phyloP scores from a whole-genome alignment of 2,329 filamentous ascomycete species.

The Nothophaeocryptopus gaeumannii region DNA sequence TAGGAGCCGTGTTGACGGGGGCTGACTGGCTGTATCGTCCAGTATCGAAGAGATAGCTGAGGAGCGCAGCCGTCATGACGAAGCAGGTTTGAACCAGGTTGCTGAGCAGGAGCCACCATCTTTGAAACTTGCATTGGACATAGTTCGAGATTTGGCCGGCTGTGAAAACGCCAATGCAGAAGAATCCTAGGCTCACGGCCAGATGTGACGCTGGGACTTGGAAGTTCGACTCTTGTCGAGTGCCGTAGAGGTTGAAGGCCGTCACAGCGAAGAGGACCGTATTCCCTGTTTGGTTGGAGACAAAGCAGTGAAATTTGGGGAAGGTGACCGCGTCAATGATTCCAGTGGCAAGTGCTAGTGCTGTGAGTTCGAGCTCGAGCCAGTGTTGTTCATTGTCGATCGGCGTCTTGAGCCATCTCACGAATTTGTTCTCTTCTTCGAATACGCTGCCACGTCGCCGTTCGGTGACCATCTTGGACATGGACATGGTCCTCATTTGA shows the following conservation, averaged over 20 bases:
- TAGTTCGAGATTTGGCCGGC: conserved; percentile 58
- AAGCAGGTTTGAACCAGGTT: conserved; percentile 55
- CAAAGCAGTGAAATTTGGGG: conserved; percentile 59
- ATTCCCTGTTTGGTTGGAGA: conserved; percentile 65
- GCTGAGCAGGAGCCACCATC: conserved; percentile 55
- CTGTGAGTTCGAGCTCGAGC: conserved; percentile 38
- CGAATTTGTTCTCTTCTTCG: background rate
- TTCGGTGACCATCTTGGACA: no score
- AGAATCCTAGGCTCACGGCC: conserved; percentile 54
- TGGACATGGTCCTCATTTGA: no score
- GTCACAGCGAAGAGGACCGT: conserved; percentile 60
- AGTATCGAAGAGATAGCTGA: conserved; percentile 42
- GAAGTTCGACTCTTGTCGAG: conserved; percentile 11
- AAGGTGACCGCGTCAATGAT: conserved; percentile 58
- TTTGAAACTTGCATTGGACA: conserved; percentile 47
- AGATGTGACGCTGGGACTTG: conserved; percentile 45
- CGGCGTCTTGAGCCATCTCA: background rate
- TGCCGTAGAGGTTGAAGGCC: conserved; percentile 32
- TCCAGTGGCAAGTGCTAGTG: conserved; percentile 40
- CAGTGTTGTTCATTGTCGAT: conserved; percentile 10
- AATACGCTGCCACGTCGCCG: no score
- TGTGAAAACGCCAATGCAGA: conserved; percentile 54
- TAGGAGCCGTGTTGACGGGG: background rate
- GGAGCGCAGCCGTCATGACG: conserved; percentile 52
- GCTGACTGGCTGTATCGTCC: background rate